Evolutionary conservation across 2,329 filamentous ascomycete genomes (phyloP).

Genomic region (Boeremia lycopersici): DNA sequence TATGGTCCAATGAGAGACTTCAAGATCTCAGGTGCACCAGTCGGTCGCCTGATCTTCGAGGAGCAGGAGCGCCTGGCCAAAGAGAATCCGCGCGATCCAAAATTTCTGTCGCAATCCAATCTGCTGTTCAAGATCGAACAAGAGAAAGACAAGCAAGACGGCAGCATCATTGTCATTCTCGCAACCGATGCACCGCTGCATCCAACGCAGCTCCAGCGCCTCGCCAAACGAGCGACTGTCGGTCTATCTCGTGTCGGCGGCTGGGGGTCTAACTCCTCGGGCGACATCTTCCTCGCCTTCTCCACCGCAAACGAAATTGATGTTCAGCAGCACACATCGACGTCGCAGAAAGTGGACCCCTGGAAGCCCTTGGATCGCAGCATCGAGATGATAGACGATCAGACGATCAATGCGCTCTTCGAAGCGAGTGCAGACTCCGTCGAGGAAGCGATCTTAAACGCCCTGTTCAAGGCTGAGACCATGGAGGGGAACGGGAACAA

Average conservation of each 20-base stretch:
- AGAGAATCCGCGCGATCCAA: slow-evolving; percentile 35
- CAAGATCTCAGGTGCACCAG: slow-evolving; percentile 64
- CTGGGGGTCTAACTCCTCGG: slow-evolving; percentile 66
- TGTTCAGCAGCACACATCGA: slow-evolving; percentile 48
- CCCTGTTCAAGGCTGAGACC: slow-evolving; percentile 65
- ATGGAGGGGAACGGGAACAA: slow-evolving; percentile 61
- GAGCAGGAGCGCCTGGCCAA: slow-evolving; percentile 50
- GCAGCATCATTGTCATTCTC: slow-evolving; percentile 67
- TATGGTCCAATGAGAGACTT: slow-evolving; percentile 65
- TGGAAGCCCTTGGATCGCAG: slow-evolving; percentile 51
- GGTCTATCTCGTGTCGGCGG: slow-evolving; percentile 67
- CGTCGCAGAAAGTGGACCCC: slow-evolving; percentile 32
- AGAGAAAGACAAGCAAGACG: slow-evolving; percentile 61
- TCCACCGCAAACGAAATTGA: slow-evolving; percentile 64
- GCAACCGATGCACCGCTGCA: slow-evolving; percentile 67
- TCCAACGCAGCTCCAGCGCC: slow-evolving; percentile 61
- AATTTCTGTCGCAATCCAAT: slow-evolving; percentile 34
- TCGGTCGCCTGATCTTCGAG: slow-evolving; percentile 63
- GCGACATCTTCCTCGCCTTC: slow-evolving; percentile 71
- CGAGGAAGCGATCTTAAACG: slow-evolving; percentile 71
- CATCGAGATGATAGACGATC: slow-evolving; percentile 61
- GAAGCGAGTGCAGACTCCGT: slow-evolving; percentile 67
- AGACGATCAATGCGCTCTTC: slow-evolving; percentile 66
- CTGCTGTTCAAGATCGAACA: slow-evolving; percentile 37
- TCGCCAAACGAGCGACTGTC: slow-evolving; percentile 66